Percentiles rank a stretch among this genome's conserved stretches.
These are phyloP conservation scores for Tylopilus plumbeoviolaceoides DNA, from an alignment of 768 basidiomycete species.

Conservation along the genomic window DNA sequence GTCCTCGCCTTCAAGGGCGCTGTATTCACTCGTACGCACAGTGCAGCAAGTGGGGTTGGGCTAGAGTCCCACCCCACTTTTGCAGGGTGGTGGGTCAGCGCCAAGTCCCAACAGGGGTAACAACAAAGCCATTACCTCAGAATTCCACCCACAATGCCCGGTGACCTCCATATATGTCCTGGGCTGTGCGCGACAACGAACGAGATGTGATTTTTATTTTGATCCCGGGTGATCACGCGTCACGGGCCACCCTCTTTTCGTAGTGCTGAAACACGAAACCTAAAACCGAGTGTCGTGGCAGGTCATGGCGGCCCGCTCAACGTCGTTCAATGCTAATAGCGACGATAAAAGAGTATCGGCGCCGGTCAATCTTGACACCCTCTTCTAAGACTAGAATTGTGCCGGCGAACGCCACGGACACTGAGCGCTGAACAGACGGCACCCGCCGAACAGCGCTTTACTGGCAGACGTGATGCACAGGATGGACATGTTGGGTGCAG, in stretches of 20 bases:
- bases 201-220: neutral
- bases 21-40: neutral
- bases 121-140: neutral
- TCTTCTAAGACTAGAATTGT: too few species aligned
- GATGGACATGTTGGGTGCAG: neutral
- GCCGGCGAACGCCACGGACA: neutral
- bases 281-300: neutral
- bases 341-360: neutral
- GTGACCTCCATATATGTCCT: neutral
- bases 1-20: neutral
- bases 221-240: neutral
- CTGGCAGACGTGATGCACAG: neutral
- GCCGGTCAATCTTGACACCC: neutral
- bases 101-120: neutral
- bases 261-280: slow-evolving; percentile 10
- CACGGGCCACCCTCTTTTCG: slow-evolving; percentile 2
- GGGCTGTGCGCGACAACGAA: neutral
- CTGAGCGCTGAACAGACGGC: neutral
- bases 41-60: too few species aligned
- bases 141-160: neutral
- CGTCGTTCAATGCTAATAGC: neutral
- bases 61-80: neutral
- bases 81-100: neutral
- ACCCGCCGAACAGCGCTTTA: too few species aligned
- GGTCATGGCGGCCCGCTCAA: neutral